A percentile compares a stretch with the other conserved stretches of the same genome.
Conservation (phyloP, 116 monocot species). For the Iris pallida region DNA sequence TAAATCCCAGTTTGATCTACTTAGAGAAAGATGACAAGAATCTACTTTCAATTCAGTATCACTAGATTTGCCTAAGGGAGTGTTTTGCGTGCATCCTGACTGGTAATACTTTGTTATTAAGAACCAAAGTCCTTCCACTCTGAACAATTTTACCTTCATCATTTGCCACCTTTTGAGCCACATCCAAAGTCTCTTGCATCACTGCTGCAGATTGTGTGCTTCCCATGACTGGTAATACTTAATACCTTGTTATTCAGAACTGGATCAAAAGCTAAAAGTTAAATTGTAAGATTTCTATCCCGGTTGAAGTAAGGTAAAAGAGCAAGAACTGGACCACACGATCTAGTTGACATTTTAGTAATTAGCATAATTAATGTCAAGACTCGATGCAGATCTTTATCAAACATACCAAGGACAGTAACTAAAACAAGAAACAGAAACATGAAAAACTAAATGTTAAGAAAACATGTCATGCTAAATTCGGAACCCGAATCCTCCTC, state of each 20-base stretch:
- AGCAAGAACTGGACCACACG: too few relatives aligned
- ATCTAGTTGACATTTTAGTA: too few relatives aligned
- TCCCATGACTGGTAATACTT: neutral
- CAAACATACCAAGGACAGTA: too few relatives aligned
- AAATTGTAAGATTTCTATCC: too few relatives aligned
- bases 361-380: too few relatives aligned
- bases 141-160: neutral
- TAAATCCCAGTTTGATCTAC: slow-evolving; percentile 36
- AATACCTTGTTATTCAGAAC: slow-evolving; percentile 3
- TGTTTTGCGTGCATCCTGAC: slow-evolving; percentile 6
- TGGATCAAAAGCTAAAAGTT: too few relatives aligned
- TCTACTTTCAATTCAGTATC: slow-evolving; percentile 4
- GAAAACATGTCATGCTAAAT: too few relatives aligned
- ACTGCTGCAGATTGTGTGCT: neutral
- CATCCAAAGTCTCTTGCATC: neutral
- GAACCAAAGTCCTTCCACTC: neutral
- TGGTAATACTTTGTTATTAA: slow-evolving; percentile 1
- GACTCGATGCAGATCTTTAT: too few relatives aligned
- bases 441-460: too few relatives aligned
- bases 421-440: too few relatives aligned
- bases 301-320: too few relatives aligned
- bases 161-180: neutral
- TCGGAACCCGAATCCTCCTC: too few relatives aligned
- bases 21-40: slow-evolving; percentile 2
- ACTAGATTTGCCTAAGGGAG: neutral